A percentile compares a stretch with the other conserved stretches of the same genome.
Conservation (phyloP, 768 basidiomycete species). For the Trametes meyenii region DNA sequence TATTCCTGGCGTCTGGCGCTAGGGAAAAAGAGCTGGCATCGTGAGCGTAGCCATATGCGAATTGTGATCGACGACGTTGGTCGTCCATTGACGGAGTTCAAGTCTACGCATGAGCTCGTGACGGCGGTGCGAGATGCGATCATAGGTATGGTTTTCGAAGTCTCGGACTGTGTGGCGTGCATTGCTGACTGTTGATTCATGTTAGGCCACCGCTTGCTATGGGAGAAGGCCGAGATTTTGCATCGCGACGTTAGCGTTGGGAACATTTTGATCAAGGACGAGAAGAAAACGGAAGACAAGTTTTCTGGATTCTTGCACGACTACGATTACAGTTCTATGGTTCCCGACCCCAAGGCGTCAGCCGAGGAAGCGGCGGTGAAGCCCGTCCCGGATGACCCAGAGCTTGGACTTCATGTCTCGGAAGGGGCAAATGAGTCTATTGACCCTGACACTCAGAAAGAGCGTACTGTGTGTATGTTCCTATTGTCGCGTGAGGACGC, state of each 20-base stretch:
- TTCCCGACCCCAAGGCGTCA: not conserved
- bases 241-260: too few relatives aligned
- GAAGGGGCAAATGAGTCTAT: not conserved
- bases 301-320: slow-evolving; percentile 21
- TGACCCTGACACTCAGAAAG: not conserved
- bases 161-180: not conserved
- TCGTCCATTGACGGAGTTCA: too few relatives aligned
- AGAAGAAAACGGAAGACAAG: too few relatives aligned
- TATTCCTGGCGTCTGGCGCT: not conserved
- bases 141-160: not conserved
- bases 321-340: slow-evolving; percentile 20
- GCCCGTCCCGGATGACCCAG: not conserved
- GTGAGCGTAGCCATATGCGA: slow-evolving; percentile 18
- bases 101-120: not conserved
- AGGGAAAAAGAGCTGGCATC: not conserved
- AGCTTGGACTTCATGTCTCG: not conserved
- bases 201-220: slow-evolving; percentile 14
- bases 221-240: not conserved
- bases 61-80: too few relatives aligned
- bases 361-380: not conserved
- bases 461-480: too few relatives aligned
- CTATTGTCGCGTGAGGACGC: too few relatives aligned
- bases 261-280: too few relatives aligned
- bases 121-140: slow-evolving; percentile 5
- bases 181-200: not conserved